phyloP scores from a whole-genome alignment of 169 alveolate species.

The Plasmodium fragile region DNA sequence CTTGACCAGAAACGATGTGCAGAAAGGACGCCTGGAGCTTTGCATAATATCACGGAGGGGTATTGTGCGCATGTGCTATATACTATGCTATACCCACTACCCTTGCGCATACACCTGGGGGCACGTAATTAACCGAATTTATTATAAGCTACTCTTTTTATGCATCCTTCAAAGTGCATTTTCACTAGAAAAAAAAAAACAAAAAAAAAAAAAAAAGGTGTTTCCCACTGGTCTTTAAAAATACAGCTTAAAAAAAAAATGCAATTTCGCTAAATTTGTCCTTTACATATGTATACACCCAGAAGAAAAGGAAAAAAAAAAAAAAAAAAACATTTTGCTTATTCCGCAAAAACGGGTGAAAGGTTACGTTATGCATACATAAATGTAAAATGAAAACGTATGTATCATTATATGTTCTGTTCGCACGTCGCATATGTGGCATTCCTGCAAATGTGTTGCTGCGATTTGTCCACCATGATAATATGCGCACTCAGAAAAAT shows the following conservation, averaged over 20 bases:
- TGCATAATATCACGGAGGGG: background rate
- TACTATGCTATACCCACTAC: background rate
- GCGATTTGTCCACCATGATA: background rate
- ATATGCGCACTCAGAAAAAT: background rate
- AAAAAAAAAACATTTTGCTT: background rate
- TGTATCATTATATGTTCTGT: background rate
- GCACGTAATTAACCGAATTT: background rate
- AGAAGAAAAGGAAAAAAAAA: background rate
- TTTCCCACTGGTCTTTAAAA: background rate
- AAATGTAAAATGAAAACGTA: background rate
- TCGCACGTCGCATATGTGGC: background rate
- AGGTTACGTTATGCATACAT: background rate
- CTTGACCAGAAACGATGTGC: background rate
- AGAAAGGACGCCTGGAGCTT: background rate
- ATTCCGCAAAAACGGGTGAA: background rate
- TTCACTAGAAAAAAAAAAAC: background rate
- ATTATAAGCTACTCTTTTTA: background rate
- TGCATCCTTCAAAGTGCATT: slow-evolving; percentile 2
- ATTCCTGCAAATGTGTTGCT: background rate
- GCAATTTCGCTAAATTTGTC: background rate
- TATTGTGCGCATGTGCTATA: background rate
- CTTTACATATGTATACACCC: background rate
- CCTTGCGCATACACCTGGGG: background rate
- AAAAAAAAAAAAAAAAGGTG: background rate
- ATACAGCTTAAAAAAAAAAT: background rate